These are phyloP conservation scores for Corchorus capsularis DNA, from an alignment of 345 rosid genomes.

Conservation along the genomic window DNA sequence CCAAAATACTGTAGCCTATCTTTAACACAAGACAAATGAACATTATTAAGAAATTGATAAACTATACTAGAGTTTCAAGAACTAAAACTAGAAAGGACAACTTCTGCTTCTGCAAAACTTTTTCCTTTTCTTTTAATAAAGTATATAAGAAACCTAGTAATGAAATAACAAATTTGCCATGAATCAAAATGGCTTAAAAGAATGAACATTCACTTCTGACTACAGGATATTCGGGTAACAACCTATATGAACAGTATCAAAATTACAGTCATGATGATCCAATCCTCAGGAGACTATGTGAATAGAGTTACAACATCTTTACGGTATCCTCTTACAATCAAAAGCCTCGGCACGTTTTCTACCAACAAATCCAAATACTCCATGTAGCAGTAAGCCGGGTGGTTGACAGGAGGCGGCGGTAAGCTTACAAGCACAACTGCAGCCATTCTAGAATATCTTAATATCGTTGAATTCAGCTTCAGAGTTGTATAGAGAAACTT, in stretches of 20 bases:
- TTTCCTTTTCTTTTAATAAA: not conserved
- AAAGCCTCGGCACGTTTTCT: conserved; percentile 89
- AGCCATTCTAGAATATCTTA: conserved; percentile 74
- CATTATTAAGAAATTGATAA: too few species aligned
- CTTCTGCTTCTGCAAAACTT: not conserved
- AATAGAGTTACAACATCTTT: conserved; percentile 96
- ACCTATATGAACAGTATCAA: conserved; percentile 31
- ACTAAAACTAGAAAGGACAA: not conserved
- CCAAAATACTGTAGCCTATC: not conserved
- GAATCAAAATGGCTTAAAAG: conserved; percentile 24
- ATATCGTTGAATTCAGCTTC: conserved; percentile 66
- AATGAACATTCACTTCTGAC: conserved; percentile 34
- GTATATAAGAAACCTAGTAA: not conserved
- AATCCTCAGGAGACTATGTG: conserved; percentile 51
- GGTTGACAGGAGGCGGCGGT: conserved; percentile 71
- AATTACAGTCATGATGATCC: conserved; percentile 12
- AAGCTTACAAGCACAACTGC: conserved; percentile 79
- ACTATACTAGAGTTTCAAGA: too few species aligned
- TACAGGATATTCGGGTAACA: conserved; percentile 11
- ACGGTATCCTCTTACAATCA: conserved; percentile 97
- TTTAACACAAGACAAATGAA: too few species aligned
- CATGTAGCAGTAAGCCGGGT: conserved; percentile 96
- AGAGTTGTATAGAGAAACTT: conserved; percentile 73
- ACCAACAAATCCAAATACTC: conserved; percentile 98
- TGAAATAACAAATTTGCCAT: not conserved